A percentile compares a stretch with the other conserved stretches of the same genome.
Evolutionary conservation across 2,329 filamentous ascomycete genomes (phyloP).

Genomic region (Phaeoacremonium minimum): DNA sequence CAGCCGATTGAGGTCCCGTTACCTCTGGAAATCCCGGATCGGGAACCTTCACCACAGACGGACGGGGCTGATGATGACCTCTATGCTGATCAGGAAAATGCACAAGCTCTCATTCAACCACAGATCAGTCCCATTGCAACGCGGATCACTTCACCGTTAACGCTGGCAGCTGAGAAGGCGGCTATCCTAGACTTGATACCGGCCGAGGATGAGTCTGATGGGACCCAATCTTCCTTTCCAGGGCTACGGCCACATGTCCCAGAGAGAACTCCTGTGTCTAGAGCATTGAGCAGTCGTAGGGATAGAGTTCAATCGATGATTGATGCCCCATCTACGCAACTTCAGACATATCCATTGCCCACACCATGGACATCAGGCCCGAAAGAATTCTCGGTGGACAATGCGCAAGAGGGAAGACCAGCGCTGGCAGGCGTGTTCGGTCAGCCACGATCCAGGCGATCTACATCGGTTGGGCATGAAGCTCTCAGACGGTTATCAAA

Average conservation of each 20-base stretch:
- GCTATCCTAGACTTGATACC: slow-evolving; percentile 47
- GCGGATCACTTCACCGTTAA: slow-evolving; percentile 48
- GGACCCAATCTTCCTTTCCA: no score
- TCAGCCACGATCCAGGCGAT: slow-evolving; percentile 41
- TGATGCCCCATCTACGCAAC: no score
- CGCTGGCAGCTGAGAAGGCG: slow-evolving; percentile 53
- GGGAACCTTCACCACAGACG: slow-evolving; percentile 3
- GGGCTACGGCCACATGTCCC: no score
- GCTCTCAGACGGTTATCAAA: slow-evolving; percentile 53
- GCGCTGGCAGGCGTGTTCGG: slow-evolving; percentile 42
- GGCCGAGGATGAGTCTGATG: no score
- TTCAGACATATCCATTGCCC: no score
- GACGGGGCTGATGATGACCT: slow-evolving; percentile 25
- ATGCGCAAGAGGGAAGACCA: slow-evolving; percentile 23
- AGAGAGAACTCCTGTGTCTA: slow-evolving; percentile 4
- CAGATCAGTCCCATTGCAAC: slow-evolving; percentile 53
- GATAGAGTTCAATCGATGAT: no score
- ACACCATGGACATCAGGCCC: slow-evolving; percentile 37
- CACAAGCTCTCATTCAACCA: slow-evolving; percentile 55
- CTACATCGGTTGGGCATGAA: slow-evolving; percentile 52
- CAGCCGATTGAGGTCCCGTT: no score
- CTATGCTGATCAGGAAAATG: slow-evolving; percentile 48
- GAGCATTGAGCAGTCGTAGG: no score
- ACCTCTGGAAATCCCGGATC: no score
- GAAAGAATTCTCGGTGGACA: slow-evolving; percentile 26